Conservation (phyloP, 305 asterid genomes). For the Solanum aculeatissimum region DNA sequence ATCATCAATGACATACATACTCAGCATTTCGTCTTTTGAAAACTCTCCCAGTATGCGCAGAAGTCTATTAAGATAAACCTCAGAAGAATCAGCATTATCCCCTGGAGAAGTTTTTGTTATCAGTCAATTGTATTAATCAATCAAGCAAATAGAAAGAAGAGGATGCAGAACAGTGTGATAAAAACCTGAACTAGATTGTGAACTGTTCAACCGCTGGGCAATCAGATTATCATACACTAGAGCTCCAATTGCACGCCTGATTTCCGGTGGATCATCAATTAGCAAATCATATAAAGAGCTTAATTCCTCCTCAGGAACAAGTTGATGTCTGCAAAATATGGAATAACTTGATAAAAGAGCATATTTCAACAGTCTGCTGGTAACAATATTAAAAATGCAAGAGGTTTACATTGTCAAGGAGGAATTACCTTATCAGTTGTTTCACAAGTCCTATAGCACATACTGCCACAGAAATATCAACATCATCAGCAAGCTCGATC, state of each 20-base stretch:
- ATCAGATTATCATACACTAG: conserved; percentile 93
- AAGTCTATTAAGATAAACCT: conserved; percentile 79
- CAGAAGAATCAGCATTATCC: conserved; percentile 53
- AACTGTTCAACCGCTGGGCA: conserved; percentile 81
- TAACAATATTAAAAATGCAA: conserved; percentile 4
- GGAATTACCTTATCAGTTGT: conserved; percentile 68
- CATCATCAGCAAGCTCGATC: conserved; percentile 98
- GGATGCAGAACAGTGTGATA: not conserved
- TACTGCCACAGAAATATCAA: conserved; percentile 93
- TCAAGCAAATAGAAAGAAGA: not conserved
- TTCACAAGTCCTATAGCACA: conserved; percentile 98
- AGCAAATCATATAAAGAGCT: conserved; percentile 89
- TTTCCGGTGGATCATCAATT: conserved; percentile 92
- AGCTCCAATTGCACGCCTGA: conserved; percentile 90
- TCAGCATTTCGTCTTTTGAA: conserved; percentile 76
- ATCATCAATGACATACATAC: conserved; percentile 89
- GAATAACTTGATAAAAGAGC: conserved; percentile 9
- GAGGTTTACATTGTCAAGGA: not conserved
- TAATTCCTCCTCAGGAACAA: conserved; percentile 93
- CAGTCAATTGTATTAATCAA: not conserved
- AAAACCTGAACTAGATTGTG: conserved; percentile 72
- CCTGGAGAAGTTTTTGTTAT: conserved; percentile 30
- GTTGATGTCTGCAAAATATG: conserved; percentile 68
- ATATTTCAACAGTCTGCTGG: conserved; percentile 8
- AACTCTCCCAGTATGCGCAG: conserved; percentile 84